These are phyloP conservation scores for Porpolomopsis calyptriformis DNA, from an alignment of 768 basidiomycete species.

Conservation along the genomic window DNA sequence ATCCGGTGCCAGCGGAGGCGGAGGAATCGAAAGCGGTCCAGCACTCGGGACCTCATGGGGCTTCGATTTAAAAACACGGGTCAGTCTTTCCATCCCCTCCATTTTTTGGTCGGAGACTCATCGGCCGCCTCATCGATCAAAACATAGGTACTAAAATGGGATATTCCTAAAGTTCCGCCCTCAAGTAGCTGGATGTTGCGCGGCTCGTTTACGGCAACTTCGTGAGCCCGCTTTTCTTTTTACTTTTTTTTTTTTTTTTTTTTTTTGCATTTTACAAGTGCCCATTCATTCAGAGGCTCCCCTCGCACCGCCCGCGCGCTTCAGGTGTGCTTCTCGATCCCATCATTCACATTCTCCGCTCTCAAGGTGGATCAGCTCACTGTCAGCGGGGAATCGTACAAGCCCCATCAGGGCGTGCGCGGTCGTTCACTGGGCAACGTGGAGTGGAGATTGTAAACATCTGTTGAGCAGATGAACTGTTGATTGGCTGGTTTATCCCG, in stretches of 20 bases:
- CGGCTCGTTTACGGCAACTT: slow-evolving; percentile 58
- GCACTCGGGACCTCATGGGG: slow-evolving; percentile 46
- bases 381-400: slow-evolving; percentile 69
- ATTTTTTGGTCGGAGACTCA: not conserved
- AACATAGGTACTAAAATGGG: slow-evolving; percentile 66
- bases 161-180: slow-evolving; percentile 54
- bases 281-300: slow-evolving; percentile 22
- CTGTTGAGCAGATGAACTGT: too few relatives aligned
- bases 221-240: slow-evolving; percentile 35
- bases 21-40: slow-evolving; percentile 27
- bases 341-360: slow-evolving; percentile 63
- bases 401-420: slow-evolving; percentile 87
- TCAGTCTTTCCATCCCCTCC: slow-evolving; percentile 17
- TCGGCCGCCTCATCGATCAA: slow-evolving; percentile 1
- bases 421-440: slow-evolving; percentile 54
- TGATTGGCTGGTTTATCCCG: too few relatives aligned
- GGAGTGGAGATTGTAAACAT: slow-evolving; percentile 56
- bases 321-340: slow-evolving; percentile 60
- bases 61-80: slow-evolving; percentile 63
- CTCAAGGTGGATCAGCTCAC: slow-evolving; percentile 82
- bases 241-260: not conserved
- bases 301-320: slow-evolving; percentile 67
- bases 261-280: not conserved
- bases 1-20: slow-evolving; percentile 29
- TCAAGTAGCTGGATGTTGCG: slow-evolving; percentile 63